A percentile compares a stretch with the other conserved stretches of the same genome.
phyloP scores from a whole-genome alignment of 2,329 filamentous ascomycete genomes.

The Helotiales sp. region DNA sequence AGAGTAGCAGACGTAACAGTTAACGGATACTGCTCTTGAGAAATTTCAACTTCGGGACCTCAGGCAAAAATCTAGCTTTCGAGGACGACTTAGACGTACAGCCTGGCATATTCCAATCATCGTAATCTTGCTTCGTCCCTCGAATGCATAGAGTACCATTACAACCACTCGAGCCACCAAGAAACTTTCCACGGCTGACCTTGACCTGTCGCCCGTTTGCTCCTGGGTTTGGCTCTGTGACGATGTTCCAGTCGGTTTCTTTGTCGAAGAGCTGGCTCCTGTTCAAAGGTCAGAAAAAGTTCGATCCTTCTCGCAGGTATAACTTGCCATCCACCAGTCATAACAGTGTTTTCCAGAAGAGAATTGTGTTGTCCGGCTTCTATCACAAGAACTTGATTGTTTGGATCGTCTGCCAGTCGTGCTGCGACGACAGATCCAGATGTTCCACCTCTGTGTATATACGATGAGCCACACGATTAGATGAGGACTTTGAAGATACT shows the following conservation, averaged over 20 bases:
- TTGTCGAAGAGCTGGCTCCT: conserved; percentile 48
- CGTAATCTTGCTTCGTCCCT: conserved; percentile 48
- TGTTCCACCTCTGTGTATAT: conserved; percentile 41
- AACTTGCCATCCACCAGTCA: conserved; percentile 47
- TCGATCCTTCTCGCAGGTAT: background rate
- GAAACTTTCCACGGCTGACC: conserved; percentile 48
- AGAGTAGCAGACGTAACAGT: too few relatives aligned
- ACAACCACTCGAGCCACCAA: conserved; percentile 49
- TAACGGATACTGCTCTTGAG: too few relatives aligned
- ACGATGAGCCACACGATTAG: background rate
- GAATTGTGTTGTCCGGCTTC: conserved; percentile 48
- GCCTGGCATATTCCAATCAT: conserved; percentile 56
- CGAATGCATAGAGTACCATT: conserved; percentile 52
- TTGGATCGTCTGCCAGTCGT: conserved; percentile 52
- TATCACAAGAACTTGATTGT: conserved; percentile 47
- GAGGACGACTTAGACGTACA: too few relatives aligned
- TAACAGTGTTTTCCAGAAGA: conserved; percentile 49
- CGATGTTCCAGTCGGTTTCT: conserved; percentile 53
- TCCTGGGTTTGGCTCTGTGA: conserved; percentile 40
- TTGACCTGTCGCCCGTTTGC: conserved; percentile 47
- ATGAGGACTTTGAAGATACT: background rate
- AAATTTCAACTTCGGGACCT: too few relatives aligned
- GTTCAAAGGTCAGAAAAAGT: background rate
- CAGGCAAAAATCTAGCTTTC: too few relatives aligned
- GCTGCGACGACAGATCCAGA: conserved; percentile 50